A percentile compares a stretch with the other conserved stretches of the same genome.
Evolutionary conservation across 192 early-diverging fungal genomes (phyloP).

Genomic region (Coemansia guatemalensis): DNA sequence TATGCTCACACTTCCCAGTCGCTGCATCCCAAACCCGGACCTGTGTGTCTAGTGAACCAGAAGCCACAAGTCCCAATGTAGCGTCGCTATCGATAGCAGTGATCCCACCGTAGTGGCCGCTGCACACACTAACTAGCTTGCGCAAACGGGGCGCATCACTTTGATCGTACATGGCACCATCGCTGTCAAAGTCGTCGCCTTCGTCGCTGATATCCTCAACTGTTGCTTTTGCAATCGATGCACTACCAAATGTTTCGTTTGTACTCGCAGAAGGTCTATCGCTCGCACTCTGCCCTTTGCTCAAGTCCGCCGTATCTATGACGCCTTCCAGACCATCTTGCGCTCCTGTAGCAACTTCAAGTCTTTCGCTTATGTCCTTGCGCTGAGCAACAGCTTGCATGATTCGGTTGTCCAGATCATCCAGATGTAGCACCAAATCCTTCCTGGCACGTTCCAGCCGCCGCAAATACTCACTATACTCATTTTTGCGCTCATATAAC

Average conservation of each 20-base stretch:
- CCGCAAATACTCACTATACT: constrained; percentile 32
- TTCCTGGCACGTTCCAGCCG: constrained; percentile 22
- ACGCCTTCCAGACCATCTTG: not conserved
- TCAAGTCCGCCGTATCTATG: not conserved
- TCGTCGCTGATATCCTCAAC: constrained; percentile 33
- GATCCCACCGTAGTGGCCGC: constrained; percentile 64
- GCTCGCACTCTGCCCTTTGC: no score
- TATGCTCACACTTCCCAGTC: constrained; percentile 42
- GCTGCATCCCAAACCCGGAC: constrained; percentile 63
- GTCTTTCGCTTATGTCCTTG: constrained; percentile 14
- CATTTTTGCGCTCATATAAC: constrained; percentile 24
- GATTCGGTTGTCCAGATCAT: constrained; percentile 26
- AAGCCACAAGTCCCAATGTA: constrained; percentile 57
- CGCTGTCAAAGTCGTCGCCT: constrained; percentile 1
- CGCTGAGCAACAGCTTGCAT: constrained; percentile 19
- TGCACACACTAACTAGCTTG: constrained; percentile 20
- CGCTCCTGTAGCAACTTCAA: constrained; percentile 1
- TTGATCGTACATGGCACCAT: constrained; percentile 14
- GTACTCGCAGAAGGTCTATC: not conserved
- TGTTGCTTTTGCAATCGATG: not conserved
- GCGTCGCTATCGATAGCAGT: constrained; percentile 62
- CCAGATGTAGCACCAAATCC: constrained; percentile 14
- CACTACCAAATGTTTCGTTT: not conserved
- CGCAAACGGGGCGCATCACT: constrained; percentile 44
- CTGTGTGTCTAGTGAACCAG: constrained; percentile 68